Percentiles rank a stretch among this genome's conserved stretches.
phyloP scores from a whole-genome alignment of 176 grass and related monocot genomes.

The Triticum monococcum region DNA sequence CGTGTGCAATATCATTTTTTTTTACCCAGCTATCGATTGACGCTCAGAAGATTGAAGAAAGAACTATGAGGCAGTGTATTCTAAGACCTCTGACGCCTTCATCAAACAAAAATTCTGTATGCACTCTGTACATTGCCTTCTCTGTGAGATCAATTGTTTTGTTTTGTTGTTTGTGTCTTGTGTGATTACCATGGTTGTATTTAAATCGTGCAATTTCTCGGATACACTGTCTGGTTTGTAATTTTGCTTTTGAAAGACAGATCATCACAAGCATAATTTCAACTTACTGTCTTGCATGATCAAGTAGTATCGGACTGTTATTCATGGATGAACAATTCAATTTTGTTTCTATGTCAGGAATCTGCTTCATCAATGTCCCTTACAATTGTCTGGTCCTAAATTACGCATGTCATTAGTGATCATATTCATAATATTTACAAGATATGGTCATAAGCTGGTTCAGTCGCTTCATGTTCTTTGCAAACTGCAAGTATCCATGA shows the following conservation, averaged over 20 bases:
- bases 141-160: background rate
- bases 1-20: background rate
- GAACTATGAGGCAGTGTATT: slow-evolving; percentile 58
- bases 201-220: background rate
- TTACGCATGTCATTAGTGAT: background rate
- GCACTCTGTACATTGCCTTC: slow-evolving; percentile 21
- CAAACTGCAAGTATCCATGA: background rate
- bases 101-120: slow-evolving; percentile 62
- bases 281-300: background rate
- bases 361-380: background rate
- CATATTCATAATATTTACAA: background rate
- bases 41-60: slow-evolving; percentile 71
- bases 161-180: slow-evolving; percentile 16
- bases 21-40: slow-evolving; percentile 47
- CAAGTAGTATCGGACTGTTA: background rate
- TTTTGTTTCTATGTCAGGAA: background rate
- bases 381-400: background rate
- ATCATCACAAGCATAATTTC: background rate
- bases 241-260: slow-evolving; percentile 6
- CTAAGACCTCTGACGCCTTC: slow-evolving; percentile 71
- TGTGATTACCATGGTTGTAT: background rate
- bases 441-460: background rate
- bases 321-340: background rate
- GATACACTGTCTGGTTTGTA: slow-evolving; percentile 4
- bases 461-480: background rate